Evolutionary conservation across 768 basidiomycete species (phyloP).

Genomic region (Rhizopogon vesiculosus): DNA sequence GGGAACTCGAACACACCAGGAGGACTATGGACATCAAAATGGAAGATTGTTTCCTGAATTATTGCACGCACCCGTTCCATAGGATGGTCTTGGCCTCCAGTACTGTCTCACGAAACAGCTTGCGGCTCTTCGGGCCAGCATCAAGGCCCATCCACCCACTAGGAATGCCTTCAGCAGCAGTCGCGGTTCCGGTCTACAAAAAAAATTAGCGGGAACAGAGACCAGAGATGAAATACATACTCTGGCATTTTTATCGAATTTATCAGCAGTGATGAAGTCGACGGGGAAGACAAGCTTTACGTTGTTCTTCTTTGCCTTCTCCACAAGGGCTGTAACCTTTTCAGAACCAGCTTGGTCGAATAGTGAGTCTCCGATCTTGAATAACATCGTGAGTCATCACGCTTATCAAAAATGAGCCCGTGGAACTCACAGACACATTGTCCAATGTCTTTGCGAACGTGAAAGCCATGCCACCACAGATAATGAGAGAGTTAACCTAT

Average conservation of each 20-base stretch:
- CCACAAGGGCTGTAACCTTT: conserved; percentile 78
- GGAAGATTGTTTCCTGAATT: neutral
- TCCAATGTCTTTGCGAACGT: conserved; percentile 97
- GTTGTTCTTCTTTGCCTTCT: conserved; percentile 88
- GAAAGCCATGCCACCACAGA: conserved; percentile 98
- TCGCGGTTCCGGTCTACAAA: conserved; percentile 62
- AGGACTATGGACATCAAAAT: conserved; percentile 49
- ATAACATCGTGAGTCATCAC: conserved; percentile 1
- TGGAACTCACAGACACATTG: conserved; percentile 53
- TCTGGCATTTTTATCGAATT: conserved; percentile 89
- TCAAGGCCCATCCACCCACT: conserved; percentile 96
- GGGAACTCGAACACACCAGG: conserved; percentile 98
- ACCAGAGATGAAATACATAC: conserved; percentile 32
- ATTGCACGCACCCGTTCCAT: conserved; percentile 77
- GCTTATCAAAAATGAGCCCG: neutral
- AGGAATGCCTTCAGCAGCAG: conserved; percentile 85
- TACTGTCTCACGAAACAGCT: conserved; percentile 77
- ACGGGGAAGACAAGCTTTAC: conserved; percentile 95
- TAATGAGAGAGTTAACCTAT: conserved; percentile 91
- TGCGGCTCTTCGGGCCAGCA: conserved; percentile 77
- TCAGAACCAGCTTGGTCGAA: conserved; percentile 87
- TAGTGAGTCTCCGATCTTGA: conserved; percentile 89
- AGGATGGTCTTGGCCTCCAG: conserved; percentile 90
- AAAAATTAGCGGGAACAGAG: neutral
- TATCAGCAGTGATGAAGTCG: conserved; percentile 92